Evolutionary conservation across 768 basidiomycete genomes (phyloP).

Genomic region (Macrocybe gigantea): DNA sequence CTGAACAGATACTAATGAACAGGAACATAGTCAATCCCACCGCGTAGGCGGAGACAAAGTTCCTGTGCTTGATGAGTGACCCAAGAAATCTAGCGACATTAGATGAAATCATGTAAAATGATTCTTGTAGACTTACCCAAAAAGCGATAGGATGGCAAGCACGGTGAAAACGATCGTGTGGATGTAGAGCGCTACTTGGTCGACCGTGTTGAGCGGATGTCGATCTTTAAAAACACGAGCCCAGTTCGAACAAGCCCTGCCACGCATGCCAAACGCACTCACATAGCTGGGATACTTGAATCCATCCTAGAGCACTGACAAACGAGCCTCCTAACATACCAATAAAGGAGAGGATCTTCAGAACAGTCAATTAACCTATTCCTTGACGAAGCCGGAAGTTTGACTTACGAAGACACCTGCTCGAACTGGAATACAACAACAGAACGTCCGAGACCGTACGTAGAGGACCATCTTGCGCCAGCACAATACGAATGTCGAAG

Average conservation of each 20-base stretch:
- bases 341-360: slow-evolving; percentile 37
- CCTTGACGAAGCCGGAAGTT: neutral
- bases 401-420: slow-evolving; percentile 51
- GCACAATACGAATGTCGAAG: slow-evolving; percentile 11
- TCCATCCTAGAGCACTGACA: slow-evolving; percentile 41
- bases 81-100: slow-evolving; percentile 33
- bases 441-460: slow-evolving; percentile 52
- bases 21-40: slow-evolving; percentile 39
- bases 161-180: slow-evolving; percentile 42
- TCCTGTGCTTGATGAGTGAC: slow-evolving; percentile 31
- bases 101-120: neutral
- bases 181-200: slow-evolving; percentile 40
- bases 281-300: slow-evolving; percentile 38
- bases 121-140: slow-evolving; percentile 34
- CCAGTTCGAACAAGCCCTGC: too few relatives aligned
- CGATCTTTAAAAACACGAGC: too few relatives aligned
- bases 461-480: slow-evolving; percentile 36
- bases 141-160: slow-evolving; percentile 38
- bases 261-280: slow-evolving; percentile 13
- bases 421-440: slow-evolving; percentile 62
- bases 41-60: slow-evolving; percentile 39
- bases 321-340: slow-evolving; percentile 36
- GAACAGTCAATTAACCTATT: slow-evolving; percentile 5
- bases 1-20: slow-evolving; percentile 38
- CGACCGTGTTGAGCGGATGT: slow-evolving; percentile 3